Conservation (phyloP, 495 filamentous ascomycete species). For the Geoglossum glabrum region DNA sequence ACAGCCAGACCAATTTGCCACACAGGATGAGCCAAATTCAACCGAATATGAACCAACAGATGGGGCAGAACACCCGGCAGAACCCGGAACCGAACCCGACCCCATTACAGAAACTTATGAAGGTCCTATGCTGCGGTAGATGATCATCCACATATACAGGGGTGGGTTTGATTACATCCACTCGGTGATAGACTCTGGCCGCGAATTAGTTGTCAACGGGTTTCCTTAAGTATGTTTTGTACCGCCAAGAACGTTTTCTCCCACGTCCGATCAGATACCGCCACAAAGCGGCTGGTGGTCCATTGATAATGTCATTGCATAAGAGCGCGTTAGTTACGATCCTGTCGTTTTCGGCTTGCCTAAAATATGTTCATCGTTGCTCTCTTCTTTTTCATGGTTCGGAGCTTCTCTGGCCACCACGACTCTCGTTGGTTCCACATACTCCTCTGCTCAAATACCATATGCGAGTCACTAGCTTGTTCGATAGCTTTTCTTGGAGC, state of each 20-base stretch:
- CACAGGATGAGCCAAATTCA: slow-evolving; percentile 40
- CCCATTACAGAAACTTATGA: slow-evolving; percentile 57
- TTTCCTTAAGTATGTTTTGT: background rate
- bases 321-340: slow-evolving; percentile 1
- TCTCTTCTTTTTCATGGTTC: background rate
- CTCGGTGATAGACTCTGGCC: background rate
- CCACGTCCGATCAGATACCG: background rate
- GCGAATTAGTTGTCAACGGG: background rate
- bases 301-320: slow-evolving; percentile 3
- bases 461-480: background rate
- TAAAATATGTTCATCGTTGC: background rate
- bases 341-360: background rate
- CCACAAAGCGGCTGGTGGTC: background rate
- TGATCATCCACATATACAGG: background rate
- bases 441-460: background rate
- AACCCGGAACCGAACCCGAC: slow-evolving; percentile 29
- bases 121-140: slow-evolving; percentile 59
- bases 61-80: slow-evolving; percentile 18
- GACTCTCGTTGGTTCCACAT: background rate
- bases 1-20: slow-evolving; percentile 67
- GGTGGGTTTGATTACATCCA: background rate
- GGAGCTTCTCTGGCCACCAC: background rate
- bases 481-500: background rate
- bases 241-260: background rate
- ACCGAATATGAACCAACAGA: slow-evolving; percentile 30